Percentiles rank a stretch among this genome's conserved stretches.
phyloP scores from a whole-genome alignment of 345 rosid species.

The Ceriops decandra region DNA sequence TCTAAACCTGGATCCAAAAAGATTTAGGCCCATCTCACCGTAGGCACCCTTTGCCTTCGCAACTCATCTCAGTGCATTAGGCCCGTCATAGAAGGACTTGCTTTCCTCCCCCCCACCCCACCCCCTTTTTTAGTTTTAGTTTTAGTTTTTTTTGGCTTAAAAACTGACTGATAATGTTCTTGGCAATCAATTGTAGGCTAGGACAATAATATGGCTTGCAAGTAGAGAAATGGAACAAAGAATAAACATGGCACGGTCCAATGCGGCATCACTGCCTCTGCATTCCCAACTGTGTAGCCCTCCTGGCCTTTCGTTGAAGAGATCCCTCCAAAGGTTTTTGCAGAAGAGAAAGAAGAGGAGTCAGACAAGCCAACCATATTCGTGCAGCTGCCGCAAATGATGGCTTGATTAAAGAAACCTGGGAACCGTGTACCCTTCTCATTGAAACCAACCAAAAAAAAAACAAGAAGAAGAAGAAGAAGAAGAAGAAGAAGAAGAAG shows the following conservation, averaged over 20 bases:
- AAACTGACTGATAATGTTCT: neutral
- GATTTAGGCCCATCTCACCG: too few relatives aligned
- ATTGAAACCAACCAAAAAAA: neutral
- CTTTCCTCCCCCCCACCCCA: too few relatives aligned
- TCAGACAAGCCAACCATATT: neutral
- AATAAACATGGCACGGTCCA: neutral
- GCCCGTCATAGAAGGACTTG: too few relatives aligned
- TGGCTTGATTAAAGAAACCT: neutral
- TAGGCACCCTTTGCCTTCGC: too few relatives aligned
- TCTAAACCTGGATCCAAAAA: too few relatives aligned
- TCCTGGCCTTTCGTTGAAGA: constrained; percentile 5
- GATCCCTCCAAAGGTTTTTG: constrained; percentile 10
- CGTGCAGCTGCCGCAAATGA: neutral
- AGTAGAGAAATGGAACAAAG: constrained; percentile 6
- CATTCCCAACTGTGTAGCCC: neutral
- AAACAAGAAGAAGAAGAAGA: too few relatives aligned
- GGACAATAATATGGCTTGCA: constrained; percentile 13
- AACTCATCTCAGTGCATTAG: too few relatives aligned
- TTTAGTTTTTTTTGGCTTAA: too few relatives aligned
- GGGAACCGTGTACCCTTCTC: neutral
- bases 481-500: too few relatives aligned
- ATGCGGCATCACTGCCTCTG: neutral
- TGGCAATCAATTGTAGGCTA: constrained; percentile 3
- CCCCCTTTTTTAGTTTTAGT: too few relatives aligned
- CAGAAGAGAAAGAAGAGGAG: constrained; percentile 9